Conservation (phyloP, 164 flowering plant species). For the Kingdonia uniflora region DNA sequence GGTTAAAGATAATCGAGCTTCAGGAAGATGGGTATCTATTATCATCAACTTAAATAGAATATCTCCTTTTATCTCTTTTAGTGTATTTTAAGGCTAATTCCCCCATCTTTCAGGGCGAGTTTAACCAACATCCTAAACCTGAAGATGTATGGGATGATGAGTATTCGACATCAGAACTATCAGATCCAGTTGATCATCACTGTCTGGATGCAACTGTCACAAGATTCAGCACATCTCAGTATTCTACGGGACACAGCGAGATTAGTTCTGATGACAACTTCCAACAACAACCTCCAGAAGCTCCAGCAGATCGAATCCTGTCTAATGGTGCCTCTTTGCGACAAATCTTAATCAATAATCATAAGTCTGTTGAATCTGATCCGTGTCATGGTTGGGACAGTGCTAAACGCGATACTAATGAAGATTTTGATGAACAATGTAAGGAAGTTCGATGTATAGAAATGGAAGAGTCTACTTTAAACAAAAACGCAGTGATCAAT, state of each 20-base stretch:
- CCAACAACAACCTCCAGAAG: slow-evolving; percentile 23
- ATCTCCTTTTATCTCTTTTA: not conserved
- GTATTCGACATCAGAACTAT: slow-evolving; percentile 24
- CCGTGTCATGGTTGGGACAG: slow-evolving; percentile 37
- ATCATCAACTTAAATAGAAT: not conserved
- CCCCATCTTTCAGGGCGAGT: slow-evolving; percentile 15
- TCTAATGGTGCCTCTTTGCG: slow-evolving; percentile 26
- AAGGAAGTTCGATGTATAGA: slow-evolving; percentile 68
- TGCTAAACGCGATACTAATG: slow-evolving; percentile 12
- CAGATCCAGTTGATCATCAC: slow-evolving; percentile 20
- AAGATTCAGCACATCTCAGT: slow-evolving; percentile 13
- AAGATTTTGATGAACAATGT: slow-evolving; percentile 38
- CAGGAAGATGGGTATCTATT: slow-evolving; percentile 31
- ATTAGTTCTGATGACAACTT: slow-evolving; percentile 10
- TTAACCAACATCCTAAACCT: slow-evolving; percentile 8
- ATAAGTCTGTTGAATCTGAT: slow-evolving; percentile 29
- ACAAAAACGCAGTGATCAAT: slow-evolving; percentile 9
- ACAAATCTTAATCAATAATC: slow-evolving; percentile 14
- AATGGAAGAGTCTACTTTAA: slow-evolving; percentile 21
- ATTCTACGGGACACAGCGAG: slow-evolving; percentile 11
- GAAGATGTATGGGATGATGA: slow-evolving; percentile 19
- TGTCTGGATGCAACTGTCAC: slow-evolving; percentile 19
- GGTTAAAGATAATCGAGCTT: slow-evolving; percentile 35
- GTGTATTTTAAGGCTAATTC: slow-evolving; percentile 3
- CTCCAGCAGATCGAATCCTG: slow-evolving; percentile 31